phyloP scores from a whole-genome alignment of 495 filamentous ascomycete genomes.

The Aspergillus nanangensis region DNA sequence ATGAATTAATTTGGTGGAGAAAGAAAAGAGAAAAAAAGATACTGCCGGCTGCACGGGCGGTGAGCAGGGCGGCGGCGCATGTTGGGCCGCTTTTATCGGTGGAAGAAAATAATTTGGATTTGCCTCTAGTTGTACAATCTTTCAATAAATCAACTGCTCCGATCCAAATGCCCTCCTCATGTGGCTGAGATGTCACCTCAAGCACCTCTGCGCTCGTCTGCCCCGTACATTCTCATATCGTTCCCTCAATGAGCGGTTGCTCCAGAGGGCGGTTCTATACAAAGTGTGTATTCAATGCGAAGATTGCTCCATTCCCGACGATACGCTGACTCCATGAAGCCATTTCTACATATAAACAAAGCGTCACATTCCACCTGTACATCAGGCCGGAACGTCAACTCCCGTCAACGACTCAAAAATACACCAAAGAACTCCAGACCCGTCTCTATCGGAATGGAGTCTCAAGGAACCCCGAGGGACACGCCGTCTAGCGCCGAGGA shows the following conservation, averaged over 20 bases:
- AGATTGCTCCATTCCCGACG: too few relatives aligned
- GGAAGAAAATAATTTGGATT: too few relatives aligned
- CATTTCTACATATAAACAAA: too few relatives aligned
- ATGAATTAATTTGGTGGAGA: neutral
- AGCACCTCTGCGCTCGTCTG: neutral
- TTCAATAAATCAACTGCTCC: neutral
- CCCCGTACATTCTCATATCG: neutral
- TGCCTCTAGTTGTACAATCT: too few relatives aligned
- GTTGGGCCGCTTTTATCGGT: too few relatives aligned
- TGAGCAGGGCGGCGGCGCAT: neutral
- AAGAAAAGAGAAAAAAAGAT: neutral
- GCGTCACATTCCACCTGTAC: too few relatives aligned
- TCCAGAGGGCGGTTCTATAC: neutral
- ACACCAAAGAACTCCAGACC: neutral
- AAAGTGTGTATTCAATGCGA: neutral
- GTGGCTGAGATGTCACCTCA: neutral
- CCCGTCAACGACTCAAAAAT: too few relatives aligned
- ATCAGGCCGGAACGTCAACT: too few relatives aligned
- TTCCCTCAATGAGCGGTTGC: neutral
- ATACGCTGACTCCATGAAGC: too few relatives aligned
- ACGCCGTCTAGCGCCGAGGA: constrained; percentile 1
- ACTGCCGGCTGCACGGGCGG: neutral
- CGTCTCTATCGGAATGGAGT: constrained; percentile 3
- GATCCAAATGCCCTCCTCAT: neutral
- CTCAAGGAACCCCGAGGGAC: constrained; percentile 1